Evolutionary conservation across 2,329 filamentous ascomycete genomes (phyloP).

Genomic region (Fonsecaea pedrosoi): DNA sequence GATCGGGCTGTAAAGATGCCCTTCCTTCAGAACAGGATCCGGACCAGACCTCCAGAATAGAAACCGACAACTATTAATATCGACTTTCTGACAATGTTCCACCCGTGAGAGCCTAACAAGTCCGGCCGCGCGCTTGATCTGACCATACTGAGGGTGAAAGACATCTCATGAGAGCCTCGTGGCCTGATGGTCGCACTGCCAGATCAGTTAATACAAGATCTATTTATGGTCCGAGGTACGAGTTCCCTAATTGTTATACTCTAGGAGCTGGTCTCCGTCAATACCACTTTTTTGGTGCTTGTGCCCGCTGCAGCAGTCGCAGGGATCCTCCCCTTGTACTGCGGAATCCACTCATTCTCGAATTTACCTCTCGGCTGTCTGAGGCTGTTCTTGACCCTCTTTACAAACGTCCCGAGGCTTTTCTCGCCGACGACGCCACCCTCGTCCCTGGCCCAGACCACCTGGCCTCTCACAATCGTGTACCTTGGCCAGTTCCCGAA

Average conservation of each 20-base stretch:
- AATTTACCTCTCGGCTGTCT: slow-evolving; percentile 15
- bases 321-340: slow-evolving; percentile 13
- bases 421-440: slow-evolving; percentile 16
- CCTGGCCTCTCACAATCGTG: slow-evolving; percentile 44
- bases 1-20: no score
- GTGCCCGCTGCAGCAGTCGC: not conserved
- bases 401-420: slow-evolving; percentile 6
- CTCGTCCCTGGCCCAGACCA: slow-evolving; percentile 39
- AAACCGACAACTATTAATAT: no score
- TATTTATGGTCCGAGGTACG: not conserved
- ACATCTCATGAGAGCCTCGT: not conserved
- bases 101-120: not conserved
- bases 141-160: not conserved
- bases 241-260: not conserved
- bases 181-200: not conserved
- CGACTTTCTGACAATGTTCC: not conserved
- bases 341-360: slow-evolving; percentile 22
- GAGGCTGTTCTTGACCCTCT: slow-evolving; percentile 8
- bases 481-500: slow-evolving; percentile 47
- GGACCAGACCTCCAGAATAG: no score
- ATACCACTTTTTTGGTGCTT: not conserved
- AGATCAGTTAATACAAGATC: not conserved
- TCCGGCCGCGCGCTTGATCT: not conserved
- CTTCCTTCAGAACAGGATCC: no score
- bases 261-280: not conserved